Conservation (phyloP, 495 filamentous ascomycete genomes). For the Podospora conica region DNA sequence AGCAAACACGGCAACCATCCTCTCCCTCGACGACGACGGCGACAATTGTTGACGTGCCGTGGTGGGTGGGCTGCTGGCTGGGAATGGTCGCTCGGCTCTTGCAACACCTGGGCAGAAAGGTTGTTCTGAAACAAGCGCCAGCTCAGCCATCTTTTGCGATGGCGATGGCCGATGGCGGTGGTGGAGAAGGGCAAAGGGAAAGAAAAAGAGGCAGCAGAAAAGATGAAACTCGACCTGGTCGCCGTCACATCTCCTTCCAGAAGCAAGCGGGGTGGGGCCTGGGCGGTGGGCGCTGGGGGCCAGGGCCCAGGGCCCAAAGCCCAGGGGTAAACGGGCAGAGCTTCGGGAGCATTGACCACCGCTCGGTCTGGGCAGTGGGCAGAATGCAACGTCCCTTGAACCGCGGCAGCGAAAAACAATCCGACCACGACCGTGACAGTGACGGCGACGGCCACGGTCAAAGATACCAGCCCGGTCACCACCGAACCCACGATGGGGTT, state of each 20-base stretch:
- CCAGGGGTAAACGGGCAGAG: neutral
- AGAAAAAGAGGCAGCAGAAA: conserved; percentile 15
- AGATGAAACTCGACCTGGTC: conserved; percentile 21
- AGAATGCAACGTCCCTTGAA: neutral
- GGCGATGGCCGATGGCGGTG: neutral
- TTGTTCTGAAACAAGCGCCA: conserved; percentile 27
- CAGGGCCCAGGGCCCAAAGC: too few species aligned
- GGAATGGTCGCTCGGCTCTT: neutral
- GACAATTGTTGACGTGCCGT: neutral
- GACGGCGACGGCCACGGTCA: neutral
- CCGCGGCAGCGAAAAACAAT: neutral
- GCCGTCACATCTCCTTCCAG: conserved; percentile 27
- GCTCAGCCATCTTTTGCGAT: neutral
- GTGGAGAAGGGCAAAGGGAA: conserved; percentile 8
- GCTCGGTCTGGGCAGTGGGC: neutral
- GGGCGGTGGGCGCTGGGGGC: neutral
- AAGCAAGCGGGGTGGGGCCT: conserved; percentile 9
- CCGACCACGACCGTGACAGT: conserved; percentile 8
- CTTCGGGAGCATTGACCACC: neutral
- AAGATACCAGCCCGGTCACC: neutral
- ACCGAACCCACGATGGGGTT: neutral
- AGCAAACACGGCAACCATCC: neutral
- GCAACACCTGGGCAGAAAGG: neutral
- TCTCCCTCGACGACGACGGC: neutral
- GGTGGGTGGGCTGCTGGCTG: too few species aligned